Evolutionary conservation across 352 stramenopile species (phyloP).

Genomic region (Pythium vanterpoolii): DNA sequence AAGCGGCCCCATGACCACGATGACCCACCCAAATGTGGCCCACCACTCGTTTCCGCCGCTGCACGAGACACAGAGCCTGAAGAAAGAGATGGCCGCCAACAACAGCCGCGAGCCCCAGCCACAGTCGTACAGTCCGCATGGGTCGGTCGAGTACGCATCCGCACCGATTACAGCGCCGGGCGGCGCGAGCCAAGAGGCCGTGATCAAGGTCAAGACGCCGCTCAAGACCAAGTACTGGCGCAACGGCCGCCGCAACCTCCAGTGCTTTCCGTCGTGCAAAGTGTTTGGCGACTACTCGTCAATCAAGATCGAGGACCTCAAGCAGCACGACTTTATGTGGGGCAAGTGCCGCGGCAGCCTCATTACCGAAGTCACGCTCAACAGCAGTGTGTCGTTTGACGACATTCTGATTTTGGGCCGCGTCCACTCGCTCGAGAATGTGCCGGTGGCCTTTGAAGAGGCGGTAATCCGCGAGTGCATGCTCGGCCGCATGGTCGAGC

Average conservation of each 20-base stretch:
- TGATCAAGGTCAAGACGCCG: constrained; percentile 87
- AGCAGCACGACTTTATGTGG: constrained; percentile 90
- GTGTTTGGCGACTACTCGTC: constrained; percentile 89
- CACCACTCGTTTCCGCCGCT: constrained; percentile 60
- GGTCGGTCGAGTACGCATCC: constrained; percentile 17
- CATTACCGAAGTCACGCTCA: constrained; percentile 80
- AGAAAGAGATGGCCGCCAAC: constrained; percentile 29
- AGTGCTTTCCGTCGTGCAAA: constrained; percentile 88
- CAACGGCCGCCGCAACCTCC: constrained; percentile 87
- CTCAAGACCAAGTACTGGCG: constrained; percentile 89
- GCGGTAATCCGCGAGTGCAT: constrained; percentile 83
- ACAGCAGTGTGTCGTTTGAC: constrained; percentile 78
- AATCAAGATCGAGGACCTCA: constrained; percentile 87
- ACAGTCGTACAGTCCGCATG: constrained; percentile 15
- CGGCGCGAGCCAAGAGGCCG: constrained; percentile 58
- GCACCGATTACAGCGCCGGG: constrained; percentile 2
- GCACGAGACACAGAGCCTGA: constrained; percentile 33
- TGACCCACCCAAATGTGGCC: constrained; percentile 23
- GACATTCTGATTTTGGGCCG: constrained; percentile 76
- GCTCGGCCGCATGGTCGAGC: constrained; percentile 71
- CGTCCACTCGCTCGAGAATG: constrained; percentile 83
- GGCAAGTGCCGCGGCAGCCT: constrained; percentile 84
- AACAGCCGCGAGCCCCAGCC: background rate
- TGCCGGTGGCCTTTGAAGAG: constrained; percentile 81
- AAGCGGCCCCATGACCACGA: constrained; percentile 16